Conservation (phyloP, 2,329 filamentous ascomycete genomes). For the Aspergillus melleus region DNA sequence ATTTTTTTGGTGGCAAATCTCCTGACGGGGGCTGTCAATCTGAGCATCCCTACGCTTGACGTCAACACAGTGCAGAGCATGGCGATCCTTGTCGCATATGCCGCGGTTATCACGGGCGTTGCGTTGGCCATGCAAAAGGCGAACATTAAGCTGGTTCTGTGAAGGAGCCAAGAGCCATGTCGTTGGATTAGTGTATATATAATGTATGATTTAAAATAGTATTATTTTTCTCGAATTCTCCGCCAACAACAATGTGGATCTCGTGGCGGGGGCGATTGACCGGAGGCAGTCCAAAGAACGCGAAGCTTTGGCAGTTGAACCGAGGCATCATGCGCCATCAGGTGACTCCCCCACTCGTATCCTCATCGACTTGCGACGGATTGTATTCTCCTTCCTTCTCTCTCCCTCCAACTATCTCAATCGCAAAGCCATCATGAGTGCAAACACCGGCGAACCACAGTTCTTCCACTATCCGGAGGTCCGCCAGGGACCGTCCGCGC, state of each 20-base stretch:
- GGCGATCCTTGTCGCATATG: slow-evolving; percentile 73
- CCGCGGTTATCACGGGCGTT: slow-evolving; percentile 63
- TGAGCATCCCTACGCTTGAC: slow-evolving; percentile 80
- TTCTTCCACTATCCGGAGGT: slow-evolving; percentile 41
- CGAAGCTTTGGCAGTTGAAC: neutral
- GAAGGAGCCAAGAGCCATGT: neutral
- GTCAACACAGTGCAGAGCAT: slow-evolving; percentile 66
- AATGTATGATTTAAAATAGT: neutral
- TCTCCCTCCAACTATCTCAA: neutral
- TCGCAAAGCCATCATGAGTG: slow-evolving; percentile 19
- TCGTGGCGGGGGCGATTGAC: neutral
- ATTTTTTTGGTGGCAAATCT: slow-evolving; percentile 88
- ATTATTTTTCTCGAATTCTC: neutral
- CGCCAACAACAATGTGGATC: neutral
- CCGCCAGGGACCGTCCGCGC: slow-evolving; percentile 41
- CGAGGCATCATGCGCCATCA: neutral
- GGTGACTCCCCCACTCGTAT: neutral
- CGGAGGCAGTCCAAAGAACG: neutral
- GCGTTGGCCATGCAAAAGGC: slow-evolving; percentile 52
- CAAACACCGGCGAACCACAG: slow-evolving; percentile 11
- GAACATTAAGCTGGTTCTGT: slow-evolving; percentile 33
- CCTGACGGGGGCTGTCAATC: slow-evolving; percentile 83
- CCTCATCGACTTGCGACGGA: neutral
- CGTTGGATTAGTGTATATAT: neutral
- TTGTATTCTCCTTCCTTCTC: slow-evolving; percentile 3